Percentiles rank a stretch among this genome's conserved stretches.
Conservation (phyloP, 2,329 filamentous ascomycete species). For the Colletotrichum sojae region DNA sequence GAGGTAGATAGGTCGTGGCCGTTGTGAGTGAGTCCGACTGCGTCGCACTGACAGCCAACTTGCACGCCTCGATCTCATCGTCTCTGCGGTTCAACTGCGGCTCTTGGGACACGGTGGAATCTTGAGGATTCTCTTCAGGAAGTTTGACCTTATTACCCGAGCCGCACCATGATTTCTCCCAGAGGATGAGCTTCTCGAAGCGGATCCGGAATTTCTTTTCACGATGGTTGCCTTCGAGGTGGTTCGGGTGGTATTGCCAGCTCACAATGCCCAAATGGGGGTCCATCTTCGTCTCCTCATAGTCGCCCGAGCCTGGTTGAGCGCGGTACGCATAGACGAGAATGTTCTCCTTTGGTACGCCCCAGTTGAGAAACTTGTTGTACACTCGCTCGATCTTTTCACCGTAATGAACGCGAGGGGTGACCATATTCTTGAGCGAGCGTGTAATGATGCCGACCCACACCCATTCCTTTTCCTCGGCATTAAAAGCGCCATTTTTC, state of each 20-base stretch:
- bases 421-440: not conserved
- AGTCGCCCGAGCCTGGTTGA: not conserved
- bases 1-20: not conserved
- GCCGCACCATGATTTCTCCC: constrained; percentile 44
- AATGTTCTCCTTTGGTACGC: constrained; percentile 10
- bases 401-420: constrained; percentile 5
- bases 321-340: not conserved
- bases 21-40: not conserved
- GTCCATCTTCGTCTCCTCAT: not conserved
- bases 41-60: not conserved
- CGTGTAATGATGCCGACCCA: constrained; percentile 31
- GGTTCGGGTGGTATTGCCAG: constrained; percentile 38
- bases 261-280: constrained; percentile 17
- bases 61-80: not conserved
- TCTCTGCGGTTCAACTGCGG: not conserved
- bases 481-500: constrained; percentile 13
- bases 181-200: constrained; percentile 45
- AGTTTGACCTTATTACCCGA: not conserved
- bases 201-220: constrained; percentile 22
- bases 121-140: not conserved
- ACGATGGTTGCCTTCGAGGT: not conserved
- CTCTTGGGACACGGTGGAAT: not conserved
- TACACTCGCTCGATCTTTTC: constrained; percentile 14
- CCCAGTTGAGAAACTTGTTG: constrained; percentile 9
- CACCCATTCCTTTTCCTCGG: constrained; percentile 22